Base-by-base conservation (phyloP, 108 stramenopile genomes). In the Licmophora abbreviata region DNA sequence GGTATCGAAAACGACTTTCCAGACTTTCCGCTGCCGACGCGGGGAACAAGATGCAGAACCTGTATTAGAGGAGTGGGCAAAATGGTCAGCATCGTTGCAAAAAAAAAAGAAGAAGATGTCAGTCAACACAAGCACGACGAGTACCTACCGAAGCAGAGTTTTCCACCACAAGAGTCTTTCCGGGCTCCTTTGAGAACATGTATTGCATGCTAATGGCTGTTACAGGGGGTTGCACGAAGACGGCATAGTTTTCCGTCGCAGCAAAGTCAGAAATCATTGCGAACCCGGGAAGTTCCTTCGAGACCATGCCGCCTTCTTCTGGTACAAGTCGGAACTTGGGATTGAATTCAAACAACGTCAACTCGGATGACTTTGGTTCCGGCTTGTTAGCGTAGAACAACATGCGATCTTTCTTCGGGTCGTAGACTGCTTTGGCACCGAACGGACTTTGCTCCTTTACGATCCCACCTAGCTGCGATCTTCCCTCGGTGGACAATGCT, bases 311-410 rank as follows among this genome's bases (percentile, higher is more conserved):
- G 14, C 64, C 83, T 44, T 74, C 58, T 8, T 76, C 76, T n/a
- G 37, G 34, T 9, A 85, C 60, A 1, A 75, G 61, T 24, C 76
- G 77, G 48, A 91, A 91, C 8, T 76, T 74, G 44, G 64, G 51
- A 43, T 84, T 71, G 73, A 91, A 91, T 60, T 87, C 89, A 46
- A 76, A 83, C 25, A 83, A 29, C 8, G 70, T 83, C 33, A 91
- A 29, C 25, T 77, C 65, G 8, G 81, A 80, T 26, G 62, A 56
- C 26, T 53, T 58, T 11, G 66, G 58, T 32, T 73, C 74, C 57
- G 81, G 74, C 7, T 40, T 44, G 40, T 74, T 63, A 14, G 63
- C 61, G 60, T 83, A 85, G 40, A 91, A 77, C 17, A 86, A 31
- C 10, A 85, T 81, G 17, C 77, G 62, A 53, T 91, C 58, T n/a